Conservation (phyloP, 1,139 yeast species). For the Saccharomyces pastorianus region DNA sequence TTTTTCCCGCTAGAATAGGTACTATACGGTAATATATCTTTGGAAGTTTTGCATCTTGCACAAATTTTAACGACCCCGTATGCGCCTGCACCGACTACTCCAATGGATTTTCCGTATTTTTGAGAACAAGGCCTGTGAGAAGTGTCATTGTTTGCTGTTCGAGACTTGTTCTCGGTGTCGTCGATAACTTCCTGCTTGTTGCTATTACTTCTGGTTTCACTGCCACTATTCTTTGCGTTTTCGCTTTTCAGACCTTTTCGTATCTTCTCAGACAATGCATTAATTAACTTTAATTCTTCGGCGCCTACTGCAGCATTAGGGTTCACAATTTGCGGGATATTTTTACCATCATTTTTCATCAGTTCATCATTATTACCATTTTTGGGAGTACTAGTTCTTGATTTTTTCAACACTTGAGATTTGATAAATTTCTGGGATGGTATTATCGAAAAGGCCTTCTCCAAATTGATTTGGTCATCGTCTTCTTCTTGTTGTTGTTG, state of each 20-base stretch:
- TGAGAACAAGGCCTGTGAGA: conserved; percentile 27
- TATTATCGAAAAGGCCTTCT: conserved; percentile 25
- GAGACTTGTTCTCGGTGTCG: conserved; percentile 3
- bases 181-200: conserved; percentile 8
- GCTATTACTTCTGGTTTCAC: conserved; percentile 2
- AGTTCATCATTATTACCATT: conserved; percentile 9
- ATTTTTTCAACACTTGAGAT: conserved; percentile 3
- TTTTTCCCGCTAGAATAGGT: conserved; percentile 25
- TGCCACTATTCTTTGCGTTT: conserved; percentile 17
- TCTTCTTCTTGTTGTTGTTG: conserved; percentile 2
- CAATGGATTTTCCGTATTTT: conserved; percentile 54
- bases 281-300: conserved; percentile 45
- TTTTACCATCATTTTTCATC: conserved; percentile 28
- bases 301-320: conserved; percentile 49
- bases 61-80: conserved; percentile 59
- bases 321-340: conserved; percentile 32
- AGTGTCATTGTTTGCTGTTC: conserved; percentile 19
- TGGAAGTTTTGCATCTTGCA: conserved; percentile 34
- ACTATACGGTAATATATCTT: conserved; percentile 24
- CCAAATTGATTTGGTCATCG: conserved; percentile 9
- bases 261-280: conserved; percentile 40
- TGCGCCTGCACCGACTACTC: conserved; percentile 63
- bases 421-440: conserved; percentile 11
- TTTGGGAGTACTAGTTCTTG: neutral
- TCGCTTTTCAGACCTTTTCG: conserved; percentile 15